phyloP scores from a whole-genome alignment of 495 filamentous ascomycete genomes.

The Tuber magnatum region DNA sequence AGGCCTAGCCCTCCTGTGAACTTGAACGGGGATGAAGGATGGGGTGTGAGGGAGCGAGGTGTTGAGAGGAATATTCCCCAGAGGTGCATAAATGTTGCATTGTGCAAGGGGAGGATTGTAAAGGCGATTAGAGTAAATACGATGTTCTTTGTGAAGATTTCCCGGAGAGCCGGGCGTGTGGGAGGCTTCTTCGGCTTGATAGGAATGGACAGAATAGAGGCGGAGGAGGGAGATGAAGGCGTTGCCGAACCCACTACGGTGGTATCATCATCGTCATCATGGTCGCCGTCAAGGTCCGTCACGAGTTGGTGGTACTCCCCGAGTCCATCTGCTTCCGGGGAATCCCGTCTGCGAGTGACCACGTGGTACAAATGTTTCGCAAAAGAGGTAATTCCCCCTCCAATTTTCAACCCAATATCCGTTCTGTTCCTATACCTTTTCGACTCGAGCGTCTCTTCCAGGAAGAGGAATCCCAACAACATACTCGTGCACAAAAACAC shows the following conservation, averaged over 20 bases:
- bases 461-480: slow-evolving; percentile 50
- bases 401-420: slow-evolving; percentile 44
- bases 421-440: slow-evolving; percentile 47
- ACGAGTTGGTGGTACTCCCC: background rate
- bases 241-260: slow-evolving; percentile 27
- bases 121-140: slow-evolving; percentile 57
- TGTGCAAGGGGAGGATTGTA: slow-evolving; percentile 62
- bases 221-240: slow-evolving; percentile 37
- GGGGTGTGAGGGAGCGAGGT: slow-evolving; percentile 49
- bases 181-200: slow-evolving; percentile 37
- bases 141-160: slow-evolving; percentile 59
- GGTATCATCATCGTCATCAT: background rate
- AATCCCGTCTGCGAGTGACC: slow-evolving; percentile 32
- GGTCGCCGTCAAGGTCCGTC: background rate
- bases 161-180: slow-evolving; percentile 49
- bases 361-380: slow-evolving; percentile 38
- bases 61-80: slow-evolving; percentile 65
- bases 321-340: background rate
- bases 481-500: slow-evolving; percentile 49
- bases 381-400: slow-evolving; percentile 41
- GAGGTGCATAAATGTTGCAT: slow-evolving; percentile 65
- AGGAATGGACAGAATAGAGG: slow-evolving; percentile 21
- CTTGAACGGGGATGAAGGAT: slow-evolving; percentile 48
- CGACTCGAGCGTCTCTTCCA: slow-evolving; percentile 55
- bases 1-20: slow-evolving; percentile 68